Evolutionary conservation across 345 rosid genomes (phyloP), one percentile per base, ranked within the genome.

Genomic region (Populus nigra): DNA sequence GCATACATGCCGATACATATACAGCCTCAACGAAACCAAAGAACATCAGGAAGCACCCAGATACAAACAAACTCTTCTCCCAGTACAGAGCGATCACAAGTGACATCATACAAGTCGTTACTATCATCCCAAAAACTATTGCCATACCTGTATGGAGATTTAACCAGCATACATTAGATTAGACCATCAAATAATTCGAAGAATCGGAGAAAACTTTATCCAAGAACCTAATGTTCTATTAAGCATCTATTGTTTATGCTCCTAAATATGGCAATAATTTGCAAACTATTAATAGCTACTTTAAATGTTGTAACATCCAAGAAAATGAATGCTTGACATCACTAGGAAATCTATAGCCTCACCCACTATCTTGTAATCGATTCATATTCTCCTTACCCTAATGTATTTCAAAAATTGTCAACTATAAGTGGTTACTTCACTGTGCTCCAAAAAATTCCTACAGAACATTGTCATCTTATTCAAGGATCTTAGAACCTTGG

Each of bases 101-200:
- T 20, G 92, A 90, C 92, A 87, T 90, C 76, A 89, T 78, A 73
- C 84, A 90, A 10, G 92, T 90, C 12, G 94, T 89, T 18, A 89
- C 91, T 65, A 89, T 69, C 91, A 89, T 89, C 45, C 89, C 87
- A 10, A 77, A 88, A 63, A 84, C 79, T 27, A 90, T 78, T 6
- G 92, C 88, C 83, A 87, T 75, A n/a, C 87, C 94, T 89, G 88
- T 23, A 61, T 8, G 22, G 50, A 61, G 35, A 73, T 76, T 68
- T 59, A 75, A 76, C 62, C 47, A 23, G 18, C 8, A 66, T 13
- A 65, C 57, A 31, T 79, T 22, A 47, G 25, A 27, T 29, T 6
- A 7, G 65, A 33, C 35, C 31, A 35, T 25, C 20, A 57, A 8
- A 63, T 17, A 50, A 31, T 29, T 22, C 23, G 29, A 13, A 23